phyloP scores from a whole-genome alignment of 306 rosid species.

The Rosa multiflora region DNA sequence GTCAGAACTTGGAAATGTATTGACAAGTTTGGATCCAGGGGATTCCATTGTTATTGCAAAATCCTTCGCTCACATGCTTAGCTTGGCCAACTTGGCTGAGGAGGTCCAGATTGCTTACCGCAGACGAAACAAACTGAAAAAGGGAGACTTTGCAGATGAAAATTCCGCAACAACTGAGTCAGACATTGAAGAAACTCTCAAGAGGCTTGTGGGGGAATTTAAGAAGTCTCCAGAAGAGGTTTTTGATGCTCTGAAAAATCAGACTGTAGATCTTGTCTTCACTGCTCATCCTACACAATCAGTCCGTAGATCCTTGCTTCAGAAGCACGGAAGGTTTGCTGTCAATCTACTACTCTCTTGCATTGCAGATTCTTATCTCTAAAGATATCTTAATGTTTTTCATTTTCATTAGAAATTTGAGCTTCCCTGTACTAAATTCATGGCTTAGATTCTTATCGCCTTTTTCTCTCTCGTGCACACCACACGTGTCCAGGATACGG shows the following conservation, averaged over 20 bases:
- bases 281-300: slow-evolving; percentile 99
- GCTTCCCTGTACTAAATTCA: background rate
- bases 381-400: background rate
- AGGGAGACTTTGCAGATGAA: slow-evolving; percentile 85
- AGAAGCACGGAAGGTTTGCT: slow-evolving; percentile 91
- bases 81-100: slow-evolving; percentile 98
- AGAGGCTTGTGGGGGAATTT: slow-evolving; percentile 71
- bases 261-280: slow-evolving; percentile 92
- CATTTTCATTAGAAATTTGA: background rate
- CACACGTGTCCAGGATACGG: slow-evolving; percentile 57
- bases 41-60: slow-evolving; percentile 92
- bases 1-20: slow-evolving; percentile 73
- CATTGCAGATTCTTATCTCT: background rate
- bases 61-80: slow-evolving; percentile 96
- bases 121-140: slow-evolving; percentile 85
- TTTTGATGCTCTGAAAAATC: slow-evolving; percentile 93
- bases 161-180: slow-evolving; percentile 92
- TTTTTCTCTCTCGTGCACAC: background rate
- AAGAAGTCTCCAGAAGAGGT: slow-evolving; percentile 94
- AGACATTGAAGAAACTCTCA: slow-evolving; percentile 93
- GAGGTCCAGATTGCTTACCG: slow-evolving; percentile 96
- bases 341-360: slow-evolving; percentile 1
- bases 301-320: slow-evolving; percentile 93
- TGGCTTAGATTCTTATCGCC: background rate
- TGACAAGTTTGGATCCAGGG: slow-evolving; percentile 93